phyloP scores from a whole-genome alignment of 495 filamentous ascomycete genomes.

The Talaromyces adpressus region DNA sequence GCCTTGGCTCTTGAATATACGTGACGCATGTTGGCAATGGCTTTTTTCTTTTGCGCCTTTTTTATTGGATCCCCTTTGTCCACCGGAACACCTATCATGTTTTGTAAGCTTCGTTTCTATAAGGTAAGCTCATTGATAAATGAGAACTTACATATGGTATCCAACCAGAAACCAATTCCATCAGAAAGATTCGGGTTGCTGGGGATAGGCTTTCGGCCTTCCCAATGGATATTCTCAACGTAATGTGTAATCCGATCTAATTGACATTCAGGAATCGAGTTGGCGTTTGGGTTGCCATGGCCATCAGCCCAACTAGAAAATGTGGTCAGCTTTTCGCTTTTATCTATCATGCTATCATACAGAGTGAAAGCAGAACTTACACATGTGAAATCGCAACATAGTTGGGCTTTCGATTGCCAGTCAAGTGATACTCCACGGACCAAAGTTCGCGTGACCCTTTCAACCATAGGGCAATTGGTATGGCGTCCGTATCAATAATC shows the following conservation, averaged over 20 bases:
- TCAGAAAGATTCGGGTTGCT: not conserved
- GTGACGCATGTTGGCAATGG: slow-evolving; percentile 1
- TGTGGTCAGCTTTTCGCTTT: not conserved
- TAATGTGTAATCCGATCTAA: not conserved
- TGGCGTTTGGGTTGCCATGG: not conserved
- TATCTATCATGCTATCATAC: too few relatives aligned
- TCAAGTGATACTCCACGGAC: slow-evolving; percentile 6
- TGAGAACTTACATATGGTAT: slow-evolving; percentile 5
- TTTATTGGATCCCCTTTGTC: not conserved
- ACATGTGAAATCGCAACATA: slow-evolving; percentile 7
- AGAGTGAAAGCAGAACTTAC: slow-evolving; percentile 1
- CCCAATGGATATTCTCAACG: slow-evolving; percentile 4
- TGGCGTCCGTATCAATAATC: slow-evolving; percentile 5
- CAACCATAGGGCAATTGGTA: slow-evolving; percentile 7
- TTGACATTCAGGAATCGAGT: slow-evolving; percentile 6
- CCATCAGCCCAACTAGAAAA: not conserved
- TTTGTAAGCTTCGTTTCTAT: too few relatives aligned
- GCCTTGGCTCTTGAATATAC: slow-evolving; percentile 1
- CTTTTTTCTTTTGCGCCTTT: not conserved
- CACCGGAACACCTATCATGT: not conserved
- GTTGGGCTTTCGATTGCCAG: not conserved
- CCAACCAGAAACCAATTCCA: slow-evolving; percentile 5
- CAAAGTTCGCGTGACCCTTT: slow-evolving; percentile 2
- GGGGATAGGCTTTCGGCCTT: not conserved
- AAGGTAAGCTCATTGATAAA: not conserved